phyloP scores from a whole-genome alignment of 129 eudicot genomes.

The Artemisia argyi region DNA sequence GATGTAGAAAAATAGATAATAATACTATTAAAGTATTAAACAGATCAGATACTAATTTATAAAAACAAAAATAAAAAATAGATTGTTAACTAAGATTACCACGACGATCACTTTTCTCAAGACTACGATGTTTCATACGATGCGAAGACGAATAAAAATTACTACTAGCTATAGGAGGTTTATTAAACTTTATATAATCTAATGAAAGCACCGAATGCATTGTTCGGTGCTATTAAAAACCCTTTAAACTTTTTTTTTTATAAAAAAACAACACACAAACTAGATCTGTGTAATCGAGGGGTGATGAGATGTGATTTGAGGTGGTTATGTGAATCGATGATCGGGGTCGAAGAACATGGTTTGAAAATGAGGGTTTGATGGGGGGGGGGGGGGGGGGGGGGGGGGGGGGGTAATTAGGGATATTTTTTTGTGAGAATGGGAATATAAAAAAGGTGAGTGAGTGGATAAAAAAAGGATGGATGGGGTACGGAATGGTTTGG shows the following conservation, averaged over 20 bases:
- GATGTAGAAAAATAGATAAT: neutral
- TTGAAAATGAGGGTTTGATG: constrained; percentile 15
- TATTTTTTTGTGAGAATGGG: no score
- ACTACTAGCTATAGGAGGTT: constrained; percentile 31
- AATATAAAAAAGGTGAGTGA: constrained; percentile 6
- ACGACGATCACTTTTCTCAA: constrained; percentile 91
- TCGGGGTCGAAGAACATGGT: constrained; percentile 41
- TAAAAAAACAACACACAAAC: constrained; percentile 21
- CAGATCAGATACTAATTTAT: no score
- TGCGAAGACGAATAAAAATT: constrained; percentile 58
- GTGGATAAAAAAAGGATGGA: constrained; percentile 23
- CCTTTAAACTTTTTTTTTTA: neutral
- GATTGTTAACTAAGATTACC: constrained; percentile 94
- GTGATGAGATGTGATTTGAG: constrained; percentile 23
- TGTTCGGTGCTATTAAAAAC: constrained; percentile 70
- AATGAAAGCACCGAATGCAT: constrained; percentile 90
- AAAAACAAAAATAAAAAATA: constrained; percentile 1
- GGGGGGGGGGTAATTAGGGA: neutral
- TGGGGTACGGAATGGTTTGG: constrained; percentile 19
- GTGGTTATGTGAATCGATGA: constrained; percentile 28
- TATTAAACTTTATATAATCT: constrained; percentile 16
- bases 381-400: no score
- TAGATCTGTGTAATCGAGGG: constrained; percentile 17
- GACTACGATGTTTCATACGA: constrained; percentile 72
- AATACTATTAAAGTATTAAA: no score